Evolutionary conservation across 2,329 filamentous ascomycete genomes (phyloP).

Genomic region (Emmonsiellopsis sp.): DNA sequence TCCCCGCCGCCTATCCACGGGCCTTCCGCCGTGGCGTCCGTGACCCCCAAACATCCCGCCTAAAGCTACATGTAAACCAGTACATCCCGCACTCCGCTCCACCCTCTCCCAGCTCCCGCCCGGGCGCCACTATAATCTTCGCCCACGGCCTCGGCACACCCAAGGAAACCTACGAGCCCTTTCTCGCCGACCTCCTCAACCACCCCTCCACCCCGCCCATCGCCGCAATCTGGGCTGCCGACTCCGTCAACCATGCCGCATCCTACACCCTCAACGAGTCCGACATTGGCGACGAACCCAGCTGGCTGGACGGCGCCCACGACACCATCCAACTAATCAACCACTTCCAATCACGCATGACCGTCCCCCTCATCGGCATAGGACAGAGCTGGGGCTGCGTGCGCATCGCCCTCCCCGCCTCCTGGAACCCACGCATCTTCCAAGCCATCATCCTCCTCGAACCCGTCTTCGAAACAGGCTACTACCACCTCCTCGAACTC

Average conservation of each 20-base stretch:
- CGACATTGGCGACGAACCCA: background rate
- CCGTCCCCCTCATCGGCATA: background rate
- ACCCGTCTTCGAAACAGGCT: background rate
- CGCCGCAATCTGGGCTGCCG: background rate
- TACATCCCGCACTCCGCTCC: background rate
- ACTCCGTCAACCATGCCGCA: background rate
- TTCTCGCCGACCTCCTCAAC: background rate
- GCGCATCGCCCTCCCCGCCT: background rate
- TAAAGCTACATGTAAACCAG: background rate
- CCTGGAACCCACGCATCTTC: slow-evolving; percentile 1
- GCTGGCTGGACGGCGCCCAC: background rate
- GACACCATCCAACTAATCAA: background rate
- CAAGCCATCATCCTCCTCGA: background rate
- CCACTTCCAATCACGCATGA: background rate
- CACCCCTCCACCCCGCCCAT: background rate
- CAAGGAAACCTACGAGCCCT: background rate
- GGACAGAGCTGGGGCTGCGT: slow-evolving; percentile 1
- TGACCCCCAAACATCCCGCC: background rate
- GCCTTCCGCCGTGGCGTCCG: background rate
- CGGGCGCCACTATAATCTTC: background rate
- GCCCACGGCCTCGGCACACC: background rate
- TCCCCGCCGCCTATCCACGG: background rate
- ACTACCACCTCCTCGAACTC: background rate
- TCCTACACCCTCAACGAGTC: background rate
- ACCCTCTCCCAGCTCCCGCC: too few relatives aligned